Evolutionary conservation across 1,139 yeast species (phyloP).

Genomic region (Arxiozyma heterogenica): DNA sequence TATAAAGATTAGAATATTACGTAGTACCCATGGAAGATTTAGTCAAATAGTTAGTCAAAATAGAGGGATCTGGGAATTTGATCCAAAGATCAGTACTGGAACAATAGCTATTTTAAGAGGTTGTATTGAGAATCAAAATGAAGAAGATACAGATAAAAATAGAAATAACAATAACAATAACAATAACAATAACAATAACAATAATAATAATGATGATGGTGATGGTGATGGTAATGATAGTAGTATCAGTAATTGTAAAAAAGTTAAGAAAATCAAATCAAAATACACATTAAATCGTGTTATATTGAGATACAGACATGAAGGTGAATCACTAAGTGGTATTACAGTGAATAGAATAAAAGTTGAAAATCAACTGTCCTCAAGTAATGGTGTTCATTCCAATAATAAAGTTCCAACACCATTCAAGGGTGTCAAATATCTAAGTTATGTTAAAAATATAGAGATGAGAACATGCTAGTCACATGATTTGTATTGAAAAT

Average conservation of each 20-base stretch:
- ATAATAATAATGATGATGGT: too few species aligned
- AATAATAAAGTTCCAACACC: slow-evolving; percentile 53
- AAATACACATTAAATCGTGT: slow-evolving; percentile 29
- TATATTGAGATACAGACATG: slow-evolving; percentile 46
- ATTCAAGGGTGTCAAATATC: slow-evolving; percentile 85
- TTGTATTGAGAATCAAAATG: slow-evolving; percentile 25
- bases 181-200: not conserved
- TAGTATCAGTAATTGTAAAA: not conserved
- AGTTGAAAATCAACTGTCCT: slow-evolving; percentile 34
- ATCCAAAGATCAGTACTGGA: slow-evolving; percentile 52
- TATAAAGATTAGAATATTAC: slow-evolving; percentile 17
- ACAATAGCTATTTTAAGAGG: slow-evolving; percentile 66
- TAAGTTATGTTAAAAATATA: slow-evolving; percentile 33
- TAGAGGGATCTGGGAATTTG: slow-evolving; percentile 65
- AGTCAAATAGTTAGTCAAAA: slow-evolving; percentile 37
- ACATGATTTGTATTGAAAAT: too few species aligned
- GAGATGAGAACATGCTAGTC: not conserved
- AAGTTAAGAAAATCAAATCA: not conserved
- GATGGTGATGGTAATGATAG: too few species aligned
- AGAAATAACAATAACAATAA: not conserved
- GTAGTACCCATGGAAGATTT: slow-evolving; percentile 31
- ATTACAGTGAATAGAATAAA: slow-evolving; percentile 58
- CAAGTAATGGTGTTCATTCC: not conserved
- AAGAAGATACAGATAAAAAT: too few species aligned
- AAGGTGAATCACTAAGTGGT: slow-evolving; percentile 73